Percentiles rank a stretch among this genome's conserved stretches.
Conservation (phyloP, 805 yeast species). For the Debaryomyces prosopidis region DNA sequence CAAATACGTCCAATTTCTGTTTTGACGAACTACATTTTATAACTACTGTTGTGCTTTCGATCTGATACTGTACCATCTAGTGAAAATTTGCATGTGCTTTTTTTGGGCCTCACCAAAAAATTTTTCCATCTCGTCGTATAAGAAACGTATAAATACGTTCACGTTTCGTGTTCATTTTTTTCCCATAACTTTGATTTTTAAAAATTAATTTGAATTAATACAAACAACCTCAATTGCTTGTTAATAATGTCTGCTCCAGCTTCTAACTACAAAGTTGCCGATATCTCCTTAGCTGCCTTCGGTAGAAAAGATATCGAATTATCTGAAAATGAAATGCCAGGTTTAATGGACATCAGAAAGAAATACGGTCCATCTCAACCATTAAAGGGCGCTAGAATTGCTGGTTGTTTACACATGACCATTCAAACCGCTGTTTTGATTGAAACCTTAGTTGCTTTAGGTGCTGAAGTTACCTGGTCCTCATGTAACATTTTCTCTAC, state of each 20-base stretch:
- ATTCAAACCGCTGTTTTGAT: slow-evolving; percentile 98
- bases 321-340: slow-evolving; percentile 99
- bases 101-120: slow-evolving; percentile 3
- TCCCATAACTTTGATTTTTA: not conserved
- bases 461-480: slow-evolving; percentile 99
- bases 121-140: slow-evolving; percentile 1
- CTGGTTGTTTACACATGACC: slow-evolving; percentile 99
- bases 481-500: slow-evolving; percentile 99
- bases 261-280: slow-evolving; percentile 89
- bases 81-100: slow-evolving; percentile 3
- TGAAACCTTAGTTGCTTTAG: slow-evolving; percentile 94
- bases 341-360: slow-evolving; percentile 95
- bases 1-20: no score
- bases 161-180: not conserved
- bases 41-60: no score
- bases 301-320: slow-evolving; percentile 99
- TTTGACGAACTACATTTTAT: no score
- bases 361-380: slow-evolving; percentile 92
- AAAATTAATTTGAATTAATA: not conserved
- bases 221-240: not conserved
- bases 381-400: slow-evolving; percentile 96
- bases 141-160: not conserved
- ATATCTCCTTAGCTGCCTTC: slow-evolving; percentile 97
- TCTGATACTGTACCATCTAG: no score
- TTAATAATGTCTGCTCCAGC: slow-evolving; percentile 41